Evolutionary conservation across 2,329 filamentous ascomycete genomes (phyloP).

Genomic region (Domatiomyces catenatus): DNA sequence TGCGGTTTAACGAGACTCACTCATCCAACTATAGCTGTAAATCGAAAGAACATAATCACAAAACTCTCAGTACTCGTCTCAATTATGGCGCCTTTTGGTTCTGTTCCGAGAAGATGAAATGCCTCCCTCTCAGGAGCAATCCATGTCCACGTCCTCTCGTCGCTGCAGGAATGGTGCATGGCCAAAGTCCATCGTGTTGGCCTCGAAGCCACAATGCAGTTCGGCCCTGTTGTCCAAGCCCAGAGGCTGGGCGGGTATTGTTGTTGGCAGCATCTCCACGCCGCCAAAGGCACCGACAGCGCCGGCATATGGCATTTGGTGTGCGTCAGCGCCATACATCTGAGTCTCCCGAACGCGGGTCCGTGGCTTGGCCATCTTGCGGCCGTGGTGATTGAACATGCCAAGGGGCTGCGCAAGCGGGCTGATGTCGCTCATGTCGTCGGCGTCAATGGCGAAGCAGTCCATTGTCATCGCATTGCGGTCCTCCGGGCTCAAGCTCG

Average conservation of each 20-base stretch:
- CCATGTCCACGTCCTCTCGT: constrained; percentile 28
- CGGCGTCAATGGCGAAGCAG: constrained; percentile 15
- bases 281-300: constrained; percentile 13
- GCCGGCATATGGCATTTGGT: constrained; percentile 7
- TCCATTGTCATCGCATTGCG: constrained; percentile 13
- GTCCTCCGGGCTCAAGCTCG: constrained; percentile 11
- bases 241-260: constrained; percentile 4
- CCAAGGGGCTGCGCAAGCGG: constrained; percentile 3
- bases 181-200: constrained; percentile 27
- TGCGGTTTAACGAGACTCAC: background rate
- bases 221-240: constrained; percentile 20
- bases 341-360: constrained; percentile 5
- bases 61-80: background rate
- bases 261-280: constrained; percentile 1
- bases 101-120: background rate
- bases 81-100: background rate
- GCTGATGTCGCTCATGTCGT: constrained; percentile 13
- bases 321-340: background rate
- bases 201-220: constrained; percentile 20
- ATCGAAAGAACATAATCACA: background rate
- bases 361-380: constrained; percentile 15
- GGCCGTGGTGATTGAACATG: constrained; percentile 4
- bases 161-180: constrained; percentile 30
- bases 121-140: constrained; percentile 18
- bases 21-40: background rate